phyloP scores from a whole-genome alignment of 345 rosid species.

The Ceriops decandra region DNA sequence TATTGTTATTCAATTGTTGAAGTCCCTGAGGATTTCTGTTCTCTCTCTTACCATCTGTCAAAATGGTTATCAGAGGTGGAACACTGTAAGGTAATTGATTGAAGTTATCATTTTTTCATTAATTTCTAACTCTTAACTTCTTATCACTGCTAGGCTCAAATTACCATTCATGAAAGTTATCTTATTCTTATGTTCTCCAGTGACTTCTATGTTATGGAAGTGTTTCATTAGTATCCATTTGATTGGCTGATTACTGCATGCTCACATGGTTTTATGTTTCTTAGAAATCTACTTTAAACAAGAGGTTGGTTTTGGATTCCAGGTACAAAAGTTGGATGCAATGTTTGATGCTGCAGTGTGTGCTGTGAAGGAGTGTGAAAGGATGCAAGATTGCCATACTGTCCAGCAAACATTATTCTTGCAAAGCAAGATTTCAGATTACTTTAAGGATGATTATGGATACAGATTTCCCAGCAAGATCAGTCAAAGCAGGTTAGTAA shows the following conservation, averaged over 20 bases:
- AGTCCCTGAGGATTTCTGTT: constrained; percentile 58
- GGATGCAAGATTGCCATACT: constrained; percentile 39
- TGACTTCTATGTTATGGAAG: background rate
- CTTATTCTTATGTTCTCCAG: background rate
- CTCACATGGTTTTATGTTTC: constrained; percentile 6
- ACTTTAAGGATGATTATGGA: constrained; percentile 39
- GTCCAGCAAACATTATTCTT: constrained; percentile 51
- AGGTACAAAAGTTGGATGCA: constrained; percentile 52
- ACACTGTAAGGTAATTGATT: constrained; percentile 56
- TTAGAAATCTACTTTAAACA: background rate
- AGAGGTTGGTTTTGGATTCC: constrained; percentile 11
- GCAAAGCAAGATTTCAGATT: constrained; percentile 53
- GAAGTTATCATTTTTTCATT: background rate
- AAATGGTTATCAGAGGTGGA: constrained; percentile 82
- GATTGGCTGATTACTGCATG: constrained; percentile 1
- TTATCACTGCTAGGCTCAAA: background rate
- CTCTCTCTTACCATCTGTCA: constrained; percentile 56
- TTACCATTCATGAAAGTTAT: background rate
- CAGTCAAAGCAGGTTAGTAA: constrained; percentile 45
- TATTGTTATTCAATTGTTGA: constrained; percentile 59
- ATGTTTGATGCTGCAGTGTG: constrained; percentile 44
- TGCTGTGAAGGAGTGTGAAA: constrained; percentile 42
- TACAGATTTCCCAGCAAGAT: constrained; percentile 31
- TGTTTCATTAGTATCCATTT: background rate
- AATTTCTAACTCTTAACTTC: background rate